Evolutionary conservation across 345 rosid species (phyloP), one percentile per base, ranked within the genome.

Genomic region (Murraya koenigii): DNA sequence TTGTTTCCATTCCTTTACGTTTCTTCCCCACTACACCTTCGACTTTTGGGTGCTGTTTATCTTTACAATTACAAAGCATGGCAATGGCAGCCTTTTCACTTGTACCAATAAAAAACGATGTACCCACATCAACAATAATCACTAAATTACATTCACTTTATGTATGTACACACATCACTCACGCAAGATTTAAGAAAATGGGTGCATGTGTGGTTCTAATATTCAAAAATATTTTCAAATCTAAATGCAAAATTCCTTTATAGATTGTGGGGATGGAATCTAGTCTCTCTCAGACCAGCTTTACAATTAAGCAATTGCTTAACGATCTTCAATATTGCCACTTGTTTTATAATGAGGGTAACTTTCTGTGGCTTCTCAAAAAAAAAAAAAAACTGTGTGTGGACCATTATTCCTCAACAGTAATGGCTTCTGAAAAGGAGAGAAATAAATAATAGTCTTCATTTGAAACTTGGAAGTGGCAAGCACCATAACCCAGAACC

Each of bases 181-280:
- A 66, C 78, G 23, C 74, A 79, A 66, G 35, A 64, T 81, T 78
- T 66, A 71, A 83, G 62, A 79, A 72, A 83, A 75, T 74, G 67
- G 44, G 68, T 38, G 71, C 22, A 28, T 33, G 62, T 58, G 54
- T 17, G 9, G 1, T 41, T 7, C 44, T 8, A 30, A 8, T 28
- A 33, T 73, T 73, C 76, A 74, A 67, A 69, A 19, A 17, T 23
- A 7, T 62, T 33, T 73, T 70, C 67, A 71, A 76, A 47, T 55
- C 25, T 30, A 30, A 69, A 55, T 72, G 19, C 71, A 19, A 19
- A 15, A 13, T 71, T 67, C 49, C 75, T 60, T 72, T 85, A 74
- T 80, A 44, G 84, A 63, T 35, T 38, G 83, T 80, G 79, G 83
- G 83, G 80, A 23, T 64, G 87, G 86, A 86, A 88, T 85, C 84